phyloP scores from a whole-genome alignment of 306 rosid genomes.

The Argentina anserina region DNA sequence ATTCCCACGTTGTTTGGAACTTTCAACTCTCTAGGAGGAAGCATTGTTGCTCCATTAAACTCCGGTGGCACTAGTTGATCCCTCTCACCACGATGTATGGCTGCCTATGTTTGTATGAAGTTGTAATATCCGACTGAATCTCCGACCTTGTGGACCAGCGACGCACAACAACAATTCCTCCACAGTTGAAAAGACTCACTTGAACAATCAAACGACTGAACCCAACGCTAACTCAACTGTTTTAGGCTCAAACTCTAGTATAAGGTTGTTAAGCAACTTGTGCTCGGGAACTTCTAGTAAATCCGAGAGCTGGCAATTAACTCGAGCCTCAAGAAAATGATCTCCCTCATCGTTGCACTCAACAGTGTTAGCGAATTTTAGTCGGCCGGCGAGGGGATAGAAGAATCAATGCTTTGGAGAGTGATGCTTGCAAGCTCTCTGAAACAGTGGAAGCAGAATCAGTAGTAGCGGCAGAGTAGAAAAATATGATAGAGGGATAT shows the following conservation, averaged over 20 bases:
- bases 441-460: not conserved
- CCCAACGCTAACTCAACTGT: not conserved
- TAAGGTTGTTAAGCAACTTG: not conserved
- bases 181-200: not conserved
- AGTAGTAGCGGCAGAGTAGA: not conserved
- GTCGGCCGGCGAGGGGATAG: not conserved
- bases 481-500: not conserved
- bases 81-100: not conserved
- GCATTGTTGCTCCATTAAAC: constrained; percentile 9
- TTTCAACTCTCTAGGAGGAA: constrained; percentile 4
- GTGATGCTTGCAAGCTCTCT: not conserved
- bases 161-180: not conserved
- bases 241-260: not conserved
- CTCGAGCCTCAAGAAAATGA: not conserved
- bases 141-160: not conserved
- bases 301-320: not conserved
- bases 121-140: not conserved
- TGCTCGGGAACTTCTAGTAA: not conserved
- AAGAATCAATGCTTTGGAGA: not conserved
- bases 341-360: constrained; percentile 10
- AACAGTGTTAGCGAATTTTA: not conserved
- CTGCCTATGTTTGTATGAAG: not conserved
- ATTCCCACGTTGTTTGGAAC: not conserved
- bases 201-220: not conserved
- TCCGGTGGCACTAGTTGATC: not conserved